Evolutionary conservation across 2,329 filamentous ascomycete genomes (phyloP), one percentile per base, ranked within the genome.

Genomic region (Xylariomycetidae sp.): DNA sequence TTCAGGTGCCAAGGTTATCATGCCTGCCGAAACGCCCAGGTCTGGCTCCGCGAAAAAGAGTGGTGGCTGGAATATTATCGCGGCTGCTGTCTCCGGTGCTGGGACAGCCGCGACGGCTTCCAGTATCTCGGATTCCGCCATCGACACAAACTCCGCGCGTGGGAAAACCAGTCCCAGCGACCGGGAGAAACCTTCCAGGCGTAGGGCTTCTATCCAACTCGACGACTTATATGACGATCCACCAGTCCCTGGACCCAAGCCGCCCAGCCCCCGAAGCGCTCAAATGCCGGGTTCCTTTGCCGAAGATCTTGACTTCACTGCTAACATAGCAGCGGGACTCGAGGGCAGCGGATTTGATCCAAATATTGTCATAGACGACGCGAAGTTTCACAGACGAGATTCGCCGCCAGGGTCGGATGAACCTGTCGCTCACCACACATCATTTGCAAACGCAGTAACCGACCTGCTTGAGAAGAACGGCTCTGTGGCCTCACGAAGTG

Each of bases 341-440:
- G 63, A 80, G 50, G 72, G 78, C n/a, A 74, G 78, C 28, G 83
- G 83, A 0, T 87, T 88, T 42, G 73, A 85, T 48, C 76, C 80
- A 4, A 72, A 82, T 25, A 77, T 87, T 37, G 77, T 87, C 28
- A 80, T 83, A 22, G 67, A 85, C 28, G 71, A 87, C 46, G 74
- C 77, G 0, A 63, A 58, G 2, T 87, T 80, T 49, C 75, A 75
- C 43, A 70, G 68, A 31, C 77, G 82, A 17, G 72, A 77, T 33
- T 82, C 80, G 1, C 77, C 80, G 6, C 77, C 79, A 4, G 72
- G 73, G 4, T 73, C 77, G 4, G 71, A 76, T 43, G 71, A 74
- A 31, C 68, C 77, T 5, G n/a, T n/a, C n/a, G n/a, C n/a, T n/a
- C n/a, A n/a, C n/a, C n/a, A n/a, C n/a, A n/a, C n/a, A n/a, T n/a